Conservation (phyloP, 257 asterid genomes). For the Lycium ferocissimum region DNA sequence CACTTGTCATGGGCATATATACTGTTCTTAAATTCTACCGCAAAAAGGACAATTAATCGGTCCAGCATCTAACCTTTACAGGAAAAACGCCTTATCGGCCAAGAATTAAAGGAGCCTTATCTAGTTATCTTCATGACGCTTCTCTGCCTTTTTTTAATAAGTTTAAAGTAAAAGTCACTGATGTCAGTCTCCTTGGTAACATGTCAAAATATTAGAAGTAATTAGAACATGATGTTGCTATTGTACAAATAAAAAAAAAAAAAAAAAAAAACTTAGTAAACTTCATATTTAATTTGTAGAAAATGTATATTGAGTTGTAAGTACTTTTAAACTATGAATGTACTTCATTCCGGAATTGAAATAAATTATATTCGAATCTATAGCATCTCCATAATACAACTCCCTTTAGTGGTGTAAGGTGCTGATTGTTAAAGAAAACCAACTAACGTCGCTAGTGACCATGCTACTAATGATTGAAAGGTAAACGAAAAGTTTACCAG, state of each 20-base stretch:
- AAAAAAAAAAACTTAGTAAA: too few species aligned
- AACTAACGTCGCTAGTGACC: too few species aligned
- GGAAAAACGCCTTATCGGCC: not conserved
- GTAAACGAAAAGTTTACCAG: not conserved
- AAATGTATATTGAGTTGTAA: too few species aligned
- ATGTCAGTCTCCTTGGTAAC: conserved; percentile 76
- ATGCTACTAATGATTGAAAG: not conserved
- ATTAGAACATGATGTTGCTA: not conserved
- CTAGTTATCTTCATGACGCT: conserved; percentile 35
- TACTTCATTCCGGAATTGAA: too few species aligned
- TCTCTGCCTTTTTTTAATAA: conserved; percentile 48
- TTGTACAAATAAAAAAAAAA: not conserved
- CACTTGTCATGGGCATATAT: not conserved
- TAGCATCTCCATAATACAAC: too few species aligned
- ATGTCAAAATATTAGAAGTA: conserved; percentile 37
- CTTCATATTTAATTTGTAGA: too few species aligned
- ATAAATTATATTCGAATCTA: too few species aligned
- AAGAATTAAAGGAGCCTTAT: conserved; percentile 33
- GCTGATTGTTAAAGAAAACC: too few species aligned
- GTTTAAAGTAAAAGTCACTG: conserved; percentile 74
- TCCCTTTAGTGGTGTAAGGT: too few species aligned
- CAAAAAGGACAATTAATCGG: not conserved
- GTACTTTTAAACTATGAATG: too few species aligned
- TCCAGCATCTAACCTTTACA: not conserved
- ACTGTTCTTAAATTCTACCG: not conserved